Conservation (phyloP, 768 basidiomycete genomes). For the Kwoniella pini region DNA sequence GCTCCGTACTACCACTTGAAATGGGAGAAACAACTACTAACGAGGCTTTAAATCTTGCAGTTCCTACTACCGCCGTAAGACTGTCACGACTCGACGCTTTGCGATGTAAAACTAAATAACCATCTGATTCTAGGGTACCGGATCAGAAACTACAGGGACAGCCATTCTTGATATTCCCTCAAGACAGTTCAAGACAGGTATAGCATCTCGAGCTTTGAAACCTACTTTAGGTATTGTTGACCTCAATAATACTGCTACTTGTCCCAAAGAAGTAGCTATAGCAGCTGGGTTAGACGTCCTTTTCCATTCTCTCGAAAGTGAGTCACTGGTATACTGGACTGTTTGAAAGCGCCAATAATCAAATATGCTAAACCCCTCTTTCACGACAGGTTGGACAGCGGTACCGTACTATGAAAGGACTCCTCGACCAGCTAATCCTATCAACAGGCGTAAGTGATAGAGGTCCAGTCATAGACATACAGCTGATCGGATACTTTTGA, state of each 20-base stretch:
- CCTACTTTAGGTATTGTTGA: slow-evolving; percentile 84
- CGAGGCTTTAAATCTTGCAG: slow-evolving; percentile 36
- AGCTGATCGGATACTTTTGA: background rate
- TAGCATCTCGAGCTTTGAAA: slow-evolving; percentile 86
- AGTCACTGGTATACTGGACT: slow-evolving; percentile 40
- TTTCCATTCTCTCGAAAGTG: slow-evolving; percentile 94
- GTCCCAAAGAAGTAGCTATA: slow-evolving; percentile 89
- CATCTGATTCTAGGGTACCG: slow-evolving; percentile 30
- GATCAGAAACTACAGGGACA: slow-evolving; percentile 88
- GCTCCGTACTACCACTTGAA: background rate
- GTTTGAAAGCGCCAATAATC: background rate
- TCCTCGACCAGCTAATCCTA: slow-evolving; percentile 86
- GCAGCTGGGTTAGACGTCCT: slow-evolving; percentile 92
- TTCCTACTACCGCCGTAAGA: slow-evolving; percentile 71
- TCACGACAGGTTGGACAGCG: slow-evolving; percentile 33
- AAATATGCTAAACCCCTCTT: too few species aligned
- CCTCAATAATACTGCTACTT: slow-evolving; percentile 84
- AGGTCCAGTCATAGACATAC: too few species aligned
- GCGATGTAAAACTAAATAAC: too few species aligned
- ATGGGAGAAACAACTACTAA: background rate
- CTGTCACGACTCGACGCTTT: too few species aligned
- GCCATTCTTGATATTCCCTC: slow-evolving; percentile 87
- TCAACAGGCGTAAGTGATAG: slow-evolving; percentile 71
- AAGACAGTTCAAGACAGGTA: slow-evolving; percentile 92
- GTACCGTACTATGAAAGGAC: slow-evolving; percentile 76